These are phyloP conservation scores for Panaeolus cyanescens DNA, from an alignment of 768 basidiomycete genomes.

Conservation along the genomic window DNA sequence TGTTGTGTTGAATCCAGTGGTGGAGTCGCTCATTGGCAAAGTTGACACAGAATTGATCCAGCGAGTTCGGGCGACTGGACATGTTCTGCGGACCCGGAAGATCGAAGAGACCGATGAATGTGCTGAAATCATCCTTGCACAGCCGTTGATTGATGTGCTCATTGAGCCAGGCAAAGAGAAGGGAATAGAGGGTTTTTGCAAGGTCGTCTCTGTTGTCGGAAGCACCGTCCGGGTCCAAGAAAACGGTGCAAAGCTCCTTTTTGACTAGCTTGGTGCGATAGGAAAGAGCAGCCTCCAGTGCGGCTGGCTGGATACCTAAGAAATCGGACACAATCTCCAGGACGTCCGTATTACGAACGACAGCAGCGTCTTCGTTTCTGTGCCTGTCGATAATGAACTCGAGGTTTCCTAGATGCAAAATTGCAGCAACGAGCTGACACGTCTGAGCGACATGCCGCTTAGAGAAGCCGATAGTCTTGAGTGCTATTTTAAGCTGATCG, in stretches of 20 bases:
- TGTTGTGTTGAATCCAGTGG: conserved; percentile 72
- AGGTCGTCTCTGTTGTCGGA: conserved; percentile 93
- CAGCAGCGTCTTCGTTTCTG: conserved; percentile 90
- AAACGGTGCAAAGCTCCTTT: conserved; percentile 96
- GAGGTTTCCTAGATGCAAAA: conserved; percentile 94
- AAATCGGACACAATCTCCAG: conserved; percentile 89
- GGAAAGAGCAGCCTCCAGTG: conserved; percentile 79
- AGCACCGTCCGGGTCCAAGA: conserved; percentile 93
- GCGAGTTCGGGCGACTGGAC: conserved; percentile 83
- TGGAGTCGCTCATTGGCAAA: conserved; percentile 94
- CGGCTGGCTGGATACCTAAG: conserved; percentile 74
- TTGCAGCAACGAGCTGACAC: conserved; percentile 92
- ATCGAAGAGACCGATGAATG: conserved; percentile 93
- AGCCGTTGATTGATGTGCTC: conserved; percentile 95
- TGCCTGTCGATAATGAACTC: conserved; percentile 85
- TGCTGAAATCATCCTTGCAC: conserved; percentile 89
- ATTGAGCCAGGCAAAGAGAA: conserved; percentile 95
- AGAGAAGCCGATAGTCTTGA: conserved; percentile 91
- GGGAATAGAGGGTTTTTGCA: conserved; percentile 89
- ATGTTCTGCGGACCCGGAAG: conserved; percentile 93
- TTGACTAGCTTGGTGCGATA: conserved; percentile 93
- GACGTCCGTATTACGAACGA: conserved; percentile 83
- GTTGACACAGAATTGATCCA: conserved; percentile 97
- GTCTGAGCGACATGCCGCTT: conserved; percentile 95
- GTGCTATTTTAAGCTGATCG: conserved; percentile 90